A percentile compares a stretch with the other conserved stretches of the same genome.
phyloP scores from a whole-genome alignment of 306 rosid species.

The Prunus kanzakura region DNA sequence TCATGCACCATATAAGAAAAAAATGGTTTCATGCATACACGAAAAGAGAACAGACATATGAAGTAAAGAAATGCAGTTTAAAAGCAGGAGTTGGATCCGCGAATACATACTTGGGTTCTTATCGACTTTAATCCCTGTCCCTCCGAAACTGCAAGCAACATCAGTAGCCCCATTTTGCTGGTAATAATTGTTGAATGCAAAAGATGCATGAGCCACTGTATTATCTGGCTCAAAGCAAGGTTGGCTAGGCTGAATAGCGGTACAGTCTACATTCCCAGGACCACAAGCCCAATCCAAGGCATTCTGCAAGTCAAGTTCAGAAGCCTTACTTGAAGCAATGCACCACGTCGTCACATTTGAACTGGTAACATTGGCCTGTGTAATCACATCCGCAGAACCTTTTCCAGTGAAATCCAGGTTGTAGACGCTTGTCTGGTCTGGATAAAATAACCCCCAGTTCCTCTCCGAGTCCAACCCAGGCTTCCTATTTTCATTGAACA shows the following conservation, averaged over 20 bases:
- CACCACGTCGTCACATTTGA: slow-evolving; percentile 82
- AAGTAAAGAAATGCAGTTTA: not conserved
- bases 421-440: slow-evolving; percentile 93
- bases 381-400: slow-evolving; percentile 59
- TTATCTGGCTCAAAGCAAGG: slow-evolving; percentile 94
- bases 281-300: slow-evolving; percentile 99
- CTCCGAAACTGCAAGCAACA: slow-evolving; percentile 93
- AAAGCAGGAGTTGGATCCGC: not conserved
- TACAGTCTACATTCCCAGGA: slow-evolving; percentile 92
- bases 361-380: slow-evolving; percentile 50
- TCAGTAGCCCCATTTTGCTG: slow-evolving; percentile 94
- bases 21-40: no score
- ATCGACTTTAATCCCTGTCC: slow-evolving; percentile 73
- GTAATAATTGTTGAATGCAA: slow-evolving; percentile 80
- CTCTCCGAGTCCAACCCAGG: slow-evolving; percentile 96
- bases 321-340: slow-evolving; percentile 83
- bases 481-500: slow-evolving; percentile 90
- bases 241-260: slow-evolving; percentile 91
- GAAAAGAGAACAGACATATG: not conserved
- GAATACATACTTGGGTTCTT: slow-evolving; percentile 87
- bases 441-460: slow-evolving; percentile 96
- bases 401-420: slow-evolving; percentile 86
- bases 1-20: no score
- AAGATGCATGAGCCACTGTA: slow-evolving; percentile 80
- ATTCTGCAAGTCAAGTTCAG: slow-evolving; percentile 80